Base-by-base conservation (phyloP, 805 yeast species). In the Saccharomycopsis schoenii region DNA sequence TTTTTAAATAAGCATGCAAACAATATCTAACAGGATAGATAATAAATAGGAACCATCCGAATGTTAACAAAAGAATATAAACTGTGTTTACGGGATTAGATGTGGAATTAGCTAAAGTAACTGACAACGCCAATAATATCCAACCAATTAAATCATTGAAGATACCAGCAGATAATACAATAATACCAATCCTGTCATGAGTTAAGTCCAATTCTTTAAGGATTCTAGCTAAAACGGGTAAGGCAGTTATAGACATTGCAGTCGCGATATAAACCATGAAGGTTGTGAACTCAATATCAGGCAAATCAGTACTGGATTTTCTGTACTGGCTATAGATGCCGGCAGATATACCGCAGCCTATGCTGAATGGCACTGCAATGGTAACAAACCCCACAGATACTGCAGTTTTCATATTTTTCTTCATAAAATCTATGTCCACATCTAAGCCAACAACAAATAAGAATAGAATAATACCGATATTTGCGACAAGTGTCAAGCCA, bases 161-260 rank as follows among this genome's bases (percentile, higher is more conserved):
- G 61, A 88, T 86, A 58, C 96, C 96, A 2, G 96, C 94, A 2
- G 93, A 88, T 41, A 88, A 73, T n/a, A 87, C 94, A 40, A 82
- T 77, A 11, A 79, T 76, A 54, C 90, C 91, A 21, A 88, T 92
- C 65, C 89, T 76, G 68, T 85, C 91, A 58, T 83, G 83, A 54
- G 86, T 79, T 63, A 88, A 75, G 65, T 88, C 79, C 64, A 88
- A 76, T 68, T 88, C 93, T 4, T 90, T 84, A 65, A 88, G 73
- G 34, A 88, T 88, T 69, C 96, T 82, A 1, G 89, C 93, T 64
- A 88, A 73, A 1, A 88, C 96, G 0, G 96, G 96, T 71, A 88
- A 85, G 0, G 96, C 96, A 2, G 96, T 88, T 65, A 88, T 86
- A 64, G 93, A 83, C 77, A 88, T 79, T 1, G 96, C 93, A 12